Conservation (phyloP, 352 stramenopile genomes). For the Pythium volutum region DNA sequence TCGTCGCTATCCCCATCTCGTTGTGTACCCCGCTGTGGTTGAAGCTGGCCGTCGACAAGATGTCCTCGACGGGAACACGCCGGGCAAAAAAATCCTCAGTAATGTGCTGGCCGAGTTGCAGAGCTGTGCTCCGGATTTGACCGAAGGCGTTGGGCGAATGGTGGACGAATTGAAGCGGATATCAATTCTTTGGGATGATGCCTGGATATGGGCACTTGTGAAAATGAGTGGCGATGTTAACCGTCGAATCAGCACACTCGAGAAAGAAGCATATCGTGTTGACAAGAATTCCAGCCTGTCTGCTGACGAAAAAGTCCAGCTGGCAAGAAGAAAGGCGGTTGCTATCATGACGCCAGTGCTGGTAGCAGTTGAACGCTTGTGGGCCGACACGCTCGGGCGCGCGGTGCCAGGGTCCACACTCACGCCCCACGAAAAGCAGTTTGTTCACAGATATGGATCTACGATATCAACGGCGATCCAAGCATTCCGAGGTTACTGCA, state of each 20-base stretch:
- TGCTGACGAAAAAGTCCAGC: conserved; percentile 50
- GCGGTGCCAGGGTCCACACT: conserved; percentile 21
- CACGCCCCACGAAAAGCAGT: conserved; percentile 72
- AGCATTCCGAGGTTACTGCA: conserved; percentile 46
- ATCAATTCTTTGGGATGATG: conserved; percentile 82
- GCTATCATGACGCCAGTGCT: conserved; percentile 85
- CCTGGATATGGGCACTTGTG: conserved; percentile 62
- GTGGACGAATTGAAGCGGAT: conserved; percentile 75
- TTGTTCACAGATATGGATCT: conserved; percentile 58
- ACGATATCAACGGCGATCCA: conserved; percentile 45
- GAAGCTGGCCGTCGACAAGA: conserved; percentile 30
- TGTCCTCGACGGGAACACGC: conserved; percentile 4
- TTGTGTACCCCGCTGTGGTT: conserved; percentile 78
- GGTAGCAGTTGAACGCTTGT: conserved; percentile 56
- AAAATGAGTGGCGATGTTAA: conserved; percentile 76
- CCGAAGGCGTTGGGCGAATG: conserved; percentile 55
- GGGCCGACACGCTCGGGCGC: conserved; percentile 59
- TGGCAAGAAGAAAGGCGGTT: conserved; percentile 68
- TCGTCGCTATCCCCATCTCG: conserved; percentile 48
- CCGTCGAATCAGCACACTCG: conserved; percentile 59
- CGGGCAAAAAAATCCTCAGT: conserved; percentile 26
- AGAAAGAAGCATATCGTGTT: conserved; percentile 72
- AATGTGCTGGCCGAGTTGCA: conserved; percentile 45
- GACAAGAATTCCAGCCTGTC: conserved; percentile 70
- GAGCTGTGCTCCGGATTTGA: conserved; percentile 34